A percentile compares a stretch with the other conserved stretches of the same genome.
Evolutionary conservation across 2,329 filamentous ascomycete genomes (phyloP).

Genomic region (Eutypella sp.): DNA sequence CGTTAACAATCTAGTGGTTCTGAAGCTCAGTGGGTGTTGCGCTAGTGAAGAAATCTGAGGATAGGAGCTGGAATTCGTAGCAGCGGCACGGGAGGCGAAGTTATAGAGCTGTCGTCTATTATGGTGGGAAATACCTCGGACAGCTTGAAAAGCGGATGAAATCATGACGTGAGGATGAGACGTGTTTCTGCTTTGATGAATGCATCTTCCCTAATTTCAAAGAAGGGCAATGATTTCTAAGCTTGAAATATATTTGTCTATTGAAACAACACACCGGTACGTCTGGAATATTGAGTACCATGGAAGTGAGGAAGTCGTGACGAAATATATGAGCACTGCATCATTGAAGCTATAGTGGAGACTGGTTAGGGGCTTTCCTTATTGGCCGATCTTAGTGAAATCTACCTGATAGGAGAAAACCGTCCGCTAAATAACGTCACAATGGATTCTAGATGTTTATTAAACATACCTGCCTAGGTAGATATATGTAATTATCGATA

Average conservation of each 20-base stretch:
- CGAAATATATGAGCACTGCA: too few relatives aligned
- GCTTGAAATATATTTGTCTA: constrained; percentile 1
- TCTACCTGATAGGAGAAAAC: too few relatives aligned
- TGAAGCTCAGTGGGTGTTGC: constrained; percentile 1
- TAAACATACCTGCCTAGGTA: too few relatives aligned
- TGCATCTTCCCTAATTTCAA: constrained; percentile 2
- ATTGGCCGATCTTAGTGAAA: too few relatives aligned
- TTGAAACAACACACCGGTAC: neutral
- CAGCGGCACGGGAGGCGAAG: constrained; percentile 4
- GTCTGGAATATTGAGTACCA: neutral
- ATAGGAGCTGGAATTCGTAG: constrained; percentile 1
- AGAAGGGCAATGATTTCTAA: neutral
- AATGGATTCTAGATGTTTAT: too few relatives aligned
- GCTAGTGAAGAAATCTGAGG: neutral
- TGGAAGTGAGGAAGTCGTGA: constrained; percentile 10
- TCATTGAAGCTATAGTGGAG: too few relatives aligned
- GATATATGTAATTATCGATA: too few relatives aligned
- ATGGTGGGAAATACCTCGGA: constrained; percentile 10
- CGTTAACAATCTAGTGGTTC: neutral
- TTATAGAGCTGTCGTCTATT: constrained; percentile 11
- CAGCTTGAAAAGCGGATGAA: constrained; percentile 10
- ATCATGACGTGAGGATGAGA: constrained; percentile 19
- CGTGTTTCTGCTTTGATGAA: constrained; percentile 8
- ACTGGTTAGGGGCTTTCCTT: too few relatives aligned
- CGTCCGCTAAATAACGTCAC: too few relatives aligned